Evolutionary conservation across 1,139 yeast species (phyloP), one percentile per base, ranked within the genome.

Genomic region (Sugiyamaella sp.): DNA sequence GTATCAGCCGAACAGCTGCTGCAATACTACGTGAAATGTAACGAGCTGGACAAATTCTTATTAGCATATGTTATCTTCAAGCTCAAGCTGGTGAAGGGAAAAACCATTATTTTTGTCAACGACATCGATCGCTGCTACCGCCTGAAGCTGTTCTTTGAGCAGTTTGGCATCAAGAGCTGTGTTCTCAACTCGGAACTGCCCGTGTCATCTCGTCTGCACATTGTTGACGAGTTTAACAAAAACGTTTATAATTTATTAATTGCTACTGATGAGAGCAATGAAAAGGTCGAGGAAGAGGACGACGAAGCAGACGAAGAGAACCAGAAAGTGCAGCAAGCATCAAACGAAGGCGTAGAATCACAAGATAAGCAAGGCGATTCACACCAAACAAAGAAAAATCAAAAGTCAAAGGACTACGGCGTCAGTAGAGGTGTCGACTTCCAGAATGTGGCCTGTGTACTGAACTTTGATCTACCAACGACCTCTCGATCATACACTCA

Each of bases 371-470:
- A 49, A 27, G 55, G 58, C 40, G 58, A 58, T n/a, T 59, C 50
- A 3, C 33, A 21, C 16, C 6, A 59, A 24, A 52, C 56, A 42
- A 54, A 52, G 17, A 37, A 35, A 33, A 46, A 46, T 6, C 46
- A 27, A 51, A 49, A 50, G 42, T 56, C 73, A 70, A 54, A 74
- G 69, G 98, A 93, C 64, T 93, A 87, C 67, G 96, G 98, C 60
- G 97, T 91, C 41, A 87, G 97, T 29, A 82, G 99, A 71, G 99
- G 99, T 65, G 95, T 95, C 38, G 99, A 95, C 72, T 95, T 95
- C 76, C 85, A 82, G 64, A 91, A 93, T 65, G 98, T 95, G 58
- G 95, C 98, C 16, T 93, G 98, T 74, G 99, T 95, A 3, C 76
- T 95, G 60, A 95, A 95, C 72, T 95, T 95, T 69, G 99, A 95